Evolutionary conservation across 2,329 filamentous ascomycete genomes (phyloP), one percentile per base, ranked within the genome.

Genomic region (Lecanoromycetidae sp.): DNA sequence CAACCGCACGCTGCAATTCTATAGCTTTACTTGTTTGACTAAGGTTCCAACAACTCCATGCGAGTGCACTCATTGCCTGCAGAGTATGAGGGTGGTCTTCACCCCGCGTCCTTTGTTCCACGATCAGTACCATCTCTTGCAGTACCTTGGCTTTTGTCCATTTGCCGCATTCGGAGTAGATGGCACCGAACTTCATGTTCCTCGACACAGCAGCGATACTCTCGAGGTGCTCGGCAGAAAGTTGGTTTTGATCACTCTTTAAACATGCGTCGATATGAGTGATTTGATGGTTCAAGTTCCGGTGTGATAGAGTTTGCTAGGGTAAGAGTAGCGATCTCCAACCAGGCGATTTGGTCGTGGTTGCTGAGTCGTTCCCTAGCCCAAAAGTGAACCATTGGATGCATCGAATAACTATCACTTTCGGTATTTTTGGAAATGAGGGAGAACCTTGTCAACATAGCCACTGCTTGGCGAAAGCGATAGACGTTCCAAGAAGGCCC

Each of bases 301-400:
- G 29, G 41, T n/a, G 45, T 33, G 27, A 58, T 46, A 22, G 54
- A 46, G 17, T 47, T 34, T 9, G 46, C 45, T 9, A 59, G 54
- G 5, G 48, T 54, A n/a, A 44, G 44, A 19, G 42, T 30, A 12
- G 57, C 49, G 19, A 44, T 49, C 9, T 43, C 26, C 27, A 44
- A 53, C 51, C 51, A 57, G 17, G 48, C 33, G 10, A 49, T 43
- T 34, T 53, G 47, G 32, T 55, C 48, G 10, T 32, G 32, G n/a
- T 50, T 30, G 12, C 29, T 33, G 8, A 63, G 52, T 9, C 61
- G 53, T 17, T 59, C 56, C 32, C 58, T 52, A 8, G 58, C 56
- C 60, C 61, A 63, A 17, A 43, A 45, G 46, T 65, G 58, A n/a
- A 65, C 56, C 17, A 63, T 51, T n/a, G 62, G 62, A 50, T 63